Conservation (phyloP, 2,329 filamentous ascomycete species). For the Penicillium capsulatum region DNA sequence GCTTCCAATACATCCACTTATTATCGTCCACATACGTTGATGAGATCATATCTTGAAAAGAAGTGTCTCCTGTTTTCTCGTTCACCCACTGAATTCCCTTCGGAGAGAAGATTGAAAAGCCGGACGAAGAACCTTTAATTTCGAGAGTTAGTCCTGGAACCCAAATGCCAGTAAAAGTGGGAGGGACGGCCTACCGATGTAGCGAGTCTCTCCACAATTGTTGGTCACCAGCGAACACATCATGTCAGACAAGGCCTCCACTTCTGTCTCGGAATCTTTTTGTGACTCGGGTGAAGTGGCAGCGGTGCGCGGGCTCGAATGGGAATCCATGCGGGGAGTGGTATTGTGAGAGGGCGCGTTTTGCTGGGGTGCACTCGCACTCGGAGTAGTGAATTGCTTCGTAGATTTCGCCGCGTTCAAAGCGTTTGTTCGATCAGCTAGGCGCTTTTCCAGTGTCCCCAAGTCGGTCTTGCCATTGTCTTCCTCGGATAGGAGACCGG, state of each 20-base stretch:
- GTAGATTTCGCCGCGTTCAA: slow-evolving; percentile 37
- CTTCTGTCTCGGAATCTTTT: slow-evolving; percentile 61
- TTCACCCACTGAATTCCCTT: slow-evolving; percentile 99
- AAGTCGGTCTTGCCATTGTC: slow-evolving; percentile 82
- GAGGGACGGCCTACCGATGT: slow-evolving; percentile 64
- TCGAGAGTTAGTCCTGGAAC: neutral
- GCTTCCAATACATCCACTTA: slow-evolving; percentile 97
- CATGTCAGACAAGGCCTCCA: slow-evolving; percentile 90
- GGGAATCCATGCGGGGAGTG: slow-evolving; percentile 46
- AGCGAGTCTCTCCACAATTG: slow-evolving; percentile 88
- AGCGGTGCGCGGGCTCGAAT: slow-evolving; percentile 49
- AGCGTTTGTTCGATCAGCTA: slow-evolving; percentile 50
- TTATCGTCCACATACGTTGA: slow-evolving; percentile 87
- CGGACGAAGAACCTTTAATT: slow-evolving; percentile 77
- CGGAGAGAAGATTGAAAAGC: slow-evolving; percentile 97
- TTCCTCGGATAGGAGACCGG: slow-evolving; percentile 79
- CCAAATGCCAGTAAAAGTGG: neutral
- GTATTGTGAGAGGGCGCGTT: slow-evolving; percentile 39
- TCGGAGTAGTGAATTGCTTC: slow-evolving; percentile 26
- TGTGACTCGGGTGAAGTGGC: slow-evolving; percentile 52
- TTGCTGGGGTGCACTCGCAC: slow-evolving; percentile 28
- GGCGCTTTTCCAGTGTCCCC: slow-evolving; percentile 76
- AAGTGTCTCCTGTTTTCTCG: slow-evolving; percentile 90
- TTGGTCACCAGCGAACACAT: slow-evolving; percentile 98
- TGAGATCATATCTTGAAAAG: slow-evolving; percentile 92